A percentile compares a stretch with the other conserved stretches of the same genome.
phyloP scores from a whole-genome alignment of 192 early-diverging fungal species.

The Coemansia sp. region DNA sequence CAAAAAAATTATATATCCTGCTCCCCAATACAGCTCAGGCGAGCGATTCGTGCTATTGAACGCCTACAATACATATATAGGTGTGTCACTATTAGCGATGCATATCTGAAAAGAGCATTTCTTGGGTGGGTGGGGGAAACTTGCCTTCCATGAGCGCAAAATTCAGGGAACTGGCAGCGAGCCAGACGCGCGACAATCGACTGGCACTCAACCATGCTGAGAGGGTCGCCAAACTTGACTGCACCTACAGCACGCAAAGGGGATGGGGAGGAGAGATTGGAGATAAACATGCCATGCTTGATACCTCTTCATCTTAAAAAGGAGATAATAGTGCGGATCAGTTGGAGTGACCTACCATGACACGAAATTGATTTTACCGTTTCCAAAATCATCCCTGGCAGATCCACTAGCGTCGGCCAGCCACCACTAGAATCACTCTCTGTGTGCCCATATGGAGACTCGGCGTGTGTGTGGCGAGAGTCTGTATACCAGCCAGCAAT shows the following conservation, averaged over 20 bases:
- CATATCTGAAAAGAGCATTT: not conserved
- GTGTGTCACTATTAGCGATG: not conserved
- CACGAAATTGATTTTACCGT: slow-evolving; percentile 44
- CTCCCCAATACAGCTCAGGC: slow-evolving; percentile 10
- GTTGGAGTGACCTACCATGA: slow-evolving; percentile 19
- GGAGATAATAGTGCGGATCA: not conserved
- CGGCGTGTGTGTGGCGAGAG: not conserved
- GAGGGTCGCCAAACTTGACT: slow-evolving; percentile 45
- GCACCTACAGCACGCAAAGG: slow-evolving; percentile 25
- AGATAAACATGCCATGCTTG: not conserved
- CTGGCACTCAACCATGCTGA: slow-evolving; percentile 26
- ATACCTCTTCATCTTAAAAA: not conserved
- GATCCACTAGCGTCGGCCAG: slow-evolving; percentile 40
- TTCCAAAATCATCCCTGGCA: slow-evolving; percentile 30
- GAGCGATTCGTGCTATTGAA: slow-evolving; percentile 23
- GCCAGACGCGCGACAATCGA: slow-evolving; percentile 29
- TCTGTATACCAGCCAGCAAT: slow-evolving; percentile 19
- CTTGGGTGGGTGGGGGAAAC: slow-evolving; percentile 2
- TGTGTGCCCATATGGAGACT: not conserved
- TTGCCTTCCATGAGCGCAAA: slow-evolving; percentile 53
- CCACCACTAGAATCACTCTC: not conserved
- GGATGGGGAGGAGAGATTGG: not conserved
- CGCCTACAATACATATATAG: slow-evolving; percentile 14
- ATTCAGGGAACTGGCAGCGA: slow-evolving; percentile 38
- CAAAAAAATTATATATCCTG: not conserved